These are phyloP conservation scores for Ogataea methanolica DNA, from an alignment of 805 yeast species.

Conservation along the genomic window DNA sequence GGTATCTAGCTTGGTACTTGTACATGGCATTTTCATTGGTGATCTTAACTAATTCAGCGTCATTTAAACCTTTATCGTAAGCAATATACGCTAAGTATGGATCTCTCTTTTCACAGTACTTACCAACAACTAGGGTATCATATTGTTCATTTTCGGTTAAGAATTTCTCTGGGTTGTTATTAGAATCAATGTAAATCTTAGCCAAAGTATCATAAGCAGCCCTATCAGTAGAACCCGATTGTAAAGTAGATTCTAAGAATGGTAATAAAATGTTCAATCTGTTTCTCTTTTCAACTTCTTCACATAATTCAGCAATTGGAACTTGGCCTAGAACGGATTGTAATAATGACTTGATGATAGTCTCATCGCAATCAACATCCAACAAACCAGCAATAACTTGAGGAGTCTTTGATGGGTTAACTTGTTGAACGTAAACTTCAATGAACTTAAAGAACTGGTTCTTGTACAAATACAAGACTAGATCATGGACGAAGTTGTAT, in stretches of 20 bases:
- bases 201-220: conserved; percentile 94
- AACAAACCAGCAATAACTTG: conserved; percentile 94
- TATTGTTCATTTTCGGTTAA: conserved; percentile 85
- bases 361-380: conserved; percentile 97
- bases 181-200: conserved; percentile 94
- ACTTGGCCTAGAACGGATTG: conserved; percentile 90
- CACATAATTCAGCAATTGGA: conserved; percentile 83
- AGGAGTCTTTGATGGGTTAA: conserved; percentile 92
- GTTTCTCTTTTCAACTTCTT: conserved; percentile 95
- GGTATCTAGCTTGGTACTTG: conserved; percentile 97
- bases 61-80: conserved; percentile 91
- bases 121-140: conserved; percentile 94
- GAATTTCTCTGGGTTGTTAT: conserved; percentile 96
- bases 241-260: conserved; percentile 83
- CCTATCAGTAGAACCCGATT: conserved; percentile 80
- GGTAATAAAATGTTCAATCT: conserved; percentile 88
- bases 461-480: conserved; percentile 89
- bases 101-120: conserved; percentile 97
- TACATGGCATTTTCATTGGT: conserved; percentile 98
- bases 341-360: conserved; percentile 73
- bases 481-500: conserved; percentile 85
- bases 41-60: conserved; percentile 81
- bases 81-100: conserved; percentile 98
- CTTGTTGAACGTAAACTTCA: conserved; percentile 97
- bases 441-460: conserved; percentile 94